These are phyloP conservation scores for Botrytis medusae DNA, from an alignment of 2,329 filamentous ascomycete genomes.

Conservation along the genomic window DNA sequence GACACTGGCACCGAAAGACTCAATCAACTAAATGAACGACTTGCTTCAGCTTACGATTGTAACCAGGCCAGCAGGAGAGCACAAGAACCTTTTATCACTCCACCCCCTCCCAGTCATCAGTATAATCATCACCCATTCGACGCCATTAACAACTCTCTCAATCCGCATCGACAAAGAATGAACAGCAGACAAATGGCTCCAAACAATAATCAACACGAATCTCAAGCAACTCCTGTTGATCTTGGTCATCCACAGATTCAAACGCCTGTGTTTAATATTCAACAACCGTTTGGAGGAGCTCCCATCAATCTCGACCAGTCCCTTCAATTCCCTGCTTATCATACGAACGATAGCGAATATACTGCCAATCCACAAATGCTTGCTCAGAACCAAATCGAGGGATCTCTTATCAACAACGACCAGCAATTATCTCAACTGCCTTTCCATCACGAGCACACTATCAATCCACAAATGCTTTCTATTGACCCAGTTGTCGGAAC, in stretches of 20 bases:
- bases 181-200: no score
- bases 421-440: no score
- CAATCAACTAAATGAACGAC: no score
- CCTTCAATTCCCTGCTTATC: neutral
- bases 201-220: no score
- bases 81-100: rapidly evolving
- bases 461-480: neutral
- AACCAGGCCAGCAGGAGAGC: rapidly evolving
- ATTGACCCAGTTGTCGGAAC: rapidly evolving
- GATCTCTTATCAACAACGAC: neutral
- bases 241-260: neutral
- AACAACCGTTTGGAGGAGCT: neutral
- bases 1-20: no score
- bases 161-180: no score
- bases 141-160: no score
- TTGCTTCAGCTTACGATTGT: rapidly evolving
- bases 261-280: neutral
- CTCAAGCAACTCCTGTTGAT: neutral
- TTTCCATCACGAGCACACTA: neutral
- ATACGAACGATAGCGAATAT: neutral
- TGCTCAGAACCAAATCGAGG: neutral
- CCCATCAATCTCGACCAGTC: no score
- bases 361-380: neutral
- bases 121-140: no score
- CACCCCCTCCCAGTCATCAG: neutral